Evolutionary conservation across 2,329 filamentous ascomycete species (phyloP), one percentile per base, ranked within the genome.

Genomic region (Hortaea sp.): DNA sequence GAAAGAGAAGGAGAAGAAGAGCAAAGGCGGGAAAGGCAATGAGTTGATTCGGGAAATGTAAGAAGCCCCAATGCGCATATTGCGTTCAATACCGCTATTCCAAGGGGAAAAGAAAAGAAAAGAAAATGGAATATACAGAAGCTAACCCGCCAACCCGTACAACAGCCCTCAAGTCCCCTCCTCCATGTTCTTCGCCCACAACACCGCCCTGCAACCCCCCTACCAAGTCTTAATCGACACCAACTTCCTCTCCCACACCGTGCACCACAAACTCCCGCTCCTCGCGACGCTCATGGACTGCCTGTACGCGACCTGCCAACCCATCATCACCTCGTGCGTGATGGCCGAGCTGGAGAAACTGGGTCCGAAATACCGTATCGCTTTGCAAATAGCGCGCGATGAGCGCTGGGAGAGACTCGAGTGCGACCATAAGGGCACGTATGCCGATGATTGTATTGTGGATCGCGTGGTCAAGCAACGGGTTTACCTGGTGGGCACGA

Each of bases 281-380:
- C 76, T 94, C 13, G 83, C 90, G 50, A 82, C 84, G 3, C 86
- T 95, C 73, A 95, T 95, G 87, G 88, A 95, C 65, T 85, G 86
- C 45, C 76, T 98, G 4, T 94, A 89, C 64, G 90, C 90, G 12
- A 94, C 94, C 60, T 92, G 86, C 64, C 87, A 82, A 20, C 88
- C 88, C 12, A 84, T 92, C 53, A 88, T 97, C 55, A 95, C 88
- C 1, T 78, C 79, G 54, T 89, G 85, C 70, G 82, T 82, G 56
- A 82, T 89, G 77, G 83, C 82, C 46, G 88, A 95, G 66, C 68
- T 95, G 53, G 88, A 95, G 63, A 94, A 94, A 64, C 75, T 95
- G 7, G 89, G 90, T 0, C 79, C 80, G 3, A 92, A 92, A 63
- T 98, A 95, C 69, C 74, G 89, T 6, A 80, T 97, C 46, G 89